These are phyloP conservation scores for Alternaria triticina DNA, from an alignment of 2,329 filamentous ascomycete genomes.

Conservation along the genomic window DNA sequence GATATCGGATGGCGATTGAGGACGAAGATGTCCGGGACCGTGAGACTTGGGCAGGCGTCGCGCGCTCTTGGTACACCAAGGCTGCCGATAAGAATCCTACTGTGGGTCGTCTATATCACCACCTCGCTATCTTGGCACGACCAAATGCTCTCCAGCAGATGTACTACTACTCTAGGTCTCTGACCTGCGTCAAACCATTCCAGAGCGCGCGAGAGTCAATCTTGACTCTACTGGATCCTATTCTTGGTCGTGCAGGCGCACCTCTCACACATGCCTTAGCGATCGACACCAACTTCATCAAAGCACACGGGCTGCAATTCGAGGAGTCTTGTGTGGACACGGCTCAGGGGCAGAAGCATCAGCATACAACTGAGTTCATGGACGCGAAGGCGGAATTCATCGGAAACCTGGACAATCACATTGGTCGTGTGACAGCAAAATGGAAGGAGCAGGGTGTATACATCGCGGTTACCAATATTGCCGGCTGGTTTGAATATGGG, in stretches of 20 bases:
- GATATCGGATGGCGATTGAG: conserved; percentile 92
- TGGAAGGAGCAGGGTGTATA: conserved; percentile 66
- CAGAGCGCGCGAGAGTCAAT: conserved; percentile 72
- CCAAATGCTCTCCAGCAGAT: conserved; percentile 74
- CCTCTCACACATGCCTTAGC: conserved; percentile 45
- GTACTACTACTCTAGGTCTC: conserved; percentile 73
- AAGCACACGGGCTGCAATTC: conserved; percentile 69
- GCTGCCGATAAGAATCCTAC: conserved; percentile 78
- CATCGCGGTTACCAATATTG: conserved; percentile 64
- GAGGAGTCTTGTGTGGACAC: conserved; percentile 51
- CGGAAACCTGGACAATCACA: conserved; percentile 62
- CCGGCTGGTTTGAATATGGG: conserved; percentile 62
- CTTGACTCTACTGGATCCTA: conserved; percentile 68
- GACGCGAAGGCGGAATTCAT: conserved; percentile 59
- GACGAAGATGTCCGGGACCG: conserved; percentile 76
- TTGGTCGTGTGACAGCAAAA: conserved; percentile 58
- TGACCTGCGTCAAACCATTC: conserved; percentile 73
- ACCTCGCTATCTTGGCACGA: conserved; percentile 78
- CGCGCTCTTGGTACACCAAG: conserved; percentile 79
- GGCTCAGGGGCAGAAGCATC: not conserved
- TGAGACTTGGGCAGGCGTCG: conserved; percentile 82
- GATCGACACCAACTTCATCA: conserved; percentile 68
- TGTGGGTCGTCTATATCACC: conserved; percentile 83
- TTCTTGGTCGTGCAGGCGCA: conserved; percentile 47
- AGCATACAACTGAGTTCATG: conserved; percentile 53